Conservation (phyloP, 1,284 basidiomycete species). For the Microbotryomycetes sp. region DNA sequence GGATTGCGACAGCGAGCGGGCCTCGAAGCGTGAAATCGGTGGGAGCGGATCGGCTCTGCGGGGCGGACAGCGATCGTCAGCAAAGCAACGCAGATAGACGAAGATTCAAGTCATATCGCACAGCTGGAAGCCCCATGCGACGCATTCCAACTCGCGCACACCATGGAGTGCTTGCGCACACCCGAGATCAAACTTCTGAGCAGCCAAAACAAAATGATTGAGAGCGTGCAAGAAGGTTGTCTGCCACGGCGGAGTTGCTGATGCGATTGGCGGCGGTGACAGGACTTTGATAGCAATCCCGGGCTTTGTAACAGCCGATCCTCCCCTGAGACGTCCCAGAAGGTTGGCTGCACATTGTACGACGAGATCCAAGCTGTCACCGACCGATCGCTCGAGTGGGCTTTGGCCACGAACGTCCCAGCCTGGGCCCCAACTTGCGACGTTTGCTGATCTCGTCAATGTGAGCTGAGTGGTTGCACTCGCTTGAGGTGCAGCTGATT, state of each 20-base stretch:
- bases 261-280: too few relatives aligned
- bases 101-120: neutral
- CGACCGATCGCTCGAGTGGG: constrained; percentile 4
- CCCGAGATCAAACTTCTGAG: constrained; percentile 16
- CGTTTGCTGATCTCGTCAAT: too few relatives aligned
- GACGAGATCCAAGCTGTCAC: neutral
- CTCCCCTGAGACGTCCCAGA: neutral
- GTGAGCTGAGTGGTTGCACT: neutral
- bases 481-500: neutral
- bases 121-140: constrained; percentile 15
- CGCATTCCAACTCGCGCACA: constrained; percentile 20
- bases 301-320: neutral
- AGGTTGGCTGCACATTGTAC: neutral
- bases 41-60: constrained; percentile 21
- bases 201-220: constrained; percentile 3
- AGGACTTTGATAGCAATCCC: neutral
- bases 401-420: constrained; percentile 15
- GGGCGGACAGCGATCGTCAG: neutral
- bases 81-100: neutral
- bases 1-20: neutral
- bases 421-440: constrained; percentile 5
- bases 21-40: constrained; percentile 27
- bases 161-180: constrained; percentile 1
- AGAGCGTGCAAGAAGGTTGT: neutral
- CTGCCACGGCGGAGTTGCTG: neutral